These are phyloP conservation scores for Colletotrichum echinochloae DNA, from an alignment of 2,329 filamentous ascomycete species.

Conservation along the genomic window DNA sequence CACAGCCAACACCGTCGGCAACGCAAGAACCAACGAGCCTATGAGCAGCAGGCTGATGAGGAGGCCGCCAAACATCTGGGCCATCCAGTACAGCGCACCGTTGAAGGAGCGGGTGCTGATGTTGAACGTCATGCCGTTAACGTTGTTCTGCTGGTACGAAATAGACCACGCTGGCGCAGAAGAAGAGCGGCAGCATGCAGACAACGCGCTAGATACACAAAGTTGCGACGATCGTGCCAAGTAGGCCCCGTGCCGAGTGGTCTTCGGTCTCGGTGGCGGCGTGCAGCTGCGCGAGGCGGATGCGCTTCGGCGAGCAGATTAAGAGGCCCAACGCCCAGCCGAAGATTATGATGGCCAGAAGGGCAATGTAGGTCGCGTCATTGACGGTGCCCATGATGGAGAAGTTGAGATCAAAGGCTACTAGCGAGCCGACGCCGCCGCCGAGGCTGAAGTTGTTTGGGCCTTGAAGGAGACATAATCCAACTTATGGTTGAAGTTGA, in stretches of 20 bases:
- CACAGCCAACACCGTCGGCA: conserved; percentile 58
- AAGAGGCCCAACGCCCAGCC: conserved; percentile 61
- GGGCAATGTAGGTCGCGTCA: conserved; percentile 62
- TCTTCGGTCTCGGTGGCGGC: conserved; percentile 53
- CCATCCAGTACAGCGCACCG: conserved; percentile 66
- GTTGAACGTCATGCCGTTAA: conserved; percentile 67
- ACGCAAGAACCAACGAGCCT: conserved; percentile 54
- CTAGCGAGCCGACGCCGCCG: conserved; percentile 57
- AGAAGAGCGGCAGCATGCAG: conserved; percentile 65
- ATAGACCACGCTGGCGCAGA: conserved; percentile 67
- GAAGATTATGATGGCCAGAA: conserved; percentile 61
- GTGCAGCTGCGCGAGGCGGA: conserved; percentile 53
- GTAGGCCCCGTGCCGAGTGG: conserved; percentile 51
- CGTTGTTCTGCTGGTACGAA: conserved; percentile 68
- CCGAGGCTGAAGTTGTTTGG: conserved; percentile 56
- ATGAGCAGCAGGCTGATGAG: conserved; percentile 60
- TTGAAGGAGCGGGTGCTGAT: conserved; percentile 68
- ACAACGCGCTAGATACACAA: conserved; percentile 59
- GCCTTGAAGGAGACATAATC: conserved; percentile 55
- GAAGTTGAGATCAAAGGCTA: conserved; percentile 58
- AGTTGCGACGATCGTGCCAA: conserved; percentile 52
- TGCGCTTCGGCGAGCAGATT: conserved; percentile 60
- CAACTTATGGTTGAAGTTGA: conserved; percentile 55
- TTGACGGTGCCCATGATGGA: conserved; percentile 58
- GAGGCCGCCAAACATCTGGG: conserved; percentile 66